Evolutionary conservation across 2,329 filamentous ascomycete genomes (phyloP), one percentile per base, ranked within the genome.

Genomic region (Fusarium sarcochroum): DNA sequence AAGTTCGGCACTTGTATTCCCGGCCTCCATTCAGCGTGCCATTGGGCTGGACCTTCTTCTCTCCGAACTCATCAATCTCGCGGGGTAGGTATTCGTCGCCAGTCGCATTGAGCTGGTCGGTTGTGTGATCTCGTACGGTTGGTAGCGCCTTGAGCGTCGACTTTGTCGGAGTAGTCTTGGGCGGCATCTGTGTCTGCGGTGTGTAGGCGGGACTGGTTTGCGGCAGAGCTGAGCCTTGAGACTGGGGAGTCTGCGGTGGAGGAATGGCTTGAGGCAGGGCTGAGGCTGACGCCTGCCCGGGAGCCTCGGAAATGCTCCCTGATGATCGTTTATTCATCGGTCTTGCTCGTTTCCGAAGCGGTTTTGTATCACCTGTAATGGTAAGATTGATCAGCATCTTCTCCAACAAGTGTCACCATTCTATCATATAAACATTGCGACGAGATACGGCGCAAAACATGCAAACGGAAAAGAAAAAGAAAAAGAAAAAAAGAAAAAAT

Each of bases 41-140:
- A 73, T 94, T 93, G 21, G 86, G 79, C 78, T 93, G 89, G 25
- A 98, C 94, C 84, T 99, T 99, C 79, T 93, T 94, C 83, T 99
- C 96, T 55, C 96, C 96, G 42, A 91, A 91, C 54, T 97, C 93
- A 77, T 99, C 96, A 66, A 91, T 92, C 80, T 99, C 96, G 74
- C 96, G 91, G 25, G 95, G 94, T 35, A 98, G 86, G 79, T 98
- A 99, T 81, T 99, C 96, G 78, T 98, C 96, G 66, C 93, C 92
- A 74, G 93, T 92, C 27, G 91, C 86, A 52, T 93, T 93, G 30
- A 99, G 88, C 79, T 98, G 95, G 78, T 98, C 95, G 17, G 95
- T 98, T 4, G 96, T 99, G 79, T 99, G 96, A 76, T 99, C 96
- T 80, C 96, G 87, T 15, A 98, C 96, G 6, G 96, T 98, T 4